These are phyloP conservation scores for Zizania latifolia DNA, from an alignment of 176 grass and related monocot species.

Conservation along the genomic window DNA sequence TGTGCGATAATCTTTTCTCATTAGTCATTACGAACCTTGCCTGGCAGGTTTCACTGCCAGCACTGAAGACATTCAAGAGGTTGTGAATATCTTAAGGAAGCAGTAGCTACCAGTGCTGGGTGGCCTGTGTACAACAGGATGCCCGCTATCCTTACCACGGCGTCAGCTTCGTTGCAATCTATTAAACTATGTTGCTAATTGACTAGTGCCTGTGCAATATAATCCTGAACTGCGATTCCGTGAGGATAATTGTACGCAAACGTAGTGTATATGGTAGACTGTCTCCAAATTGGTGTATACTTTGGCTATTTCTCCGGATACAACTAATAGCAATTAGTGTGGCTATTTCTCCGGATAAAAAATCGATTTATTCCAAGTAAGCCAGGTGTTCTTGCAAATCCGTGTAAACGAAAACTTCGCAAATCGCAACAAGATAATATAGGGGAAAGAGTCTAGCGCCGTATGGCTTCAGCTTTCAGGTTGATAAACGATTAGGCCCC, in stretches of 20 bases:
- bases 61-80: constrained; percentile 19
- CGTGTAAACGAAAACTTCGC: too few species aligned
- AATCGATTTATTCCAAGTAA: too few species aligned
- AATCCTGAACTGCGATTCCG: background rate
- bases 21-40: background rate
- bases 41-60: constrained; percentile 1
- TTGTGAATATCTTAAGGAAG: background rate
- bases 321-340: too few species aligned
- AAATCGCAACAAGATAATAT: too few species aligned
- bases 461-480: too few species aligned
- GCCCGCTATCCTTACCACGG: background rate
- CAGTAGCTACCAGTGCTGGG: background rate
- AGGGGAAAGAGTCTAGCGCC: too few species aligned
- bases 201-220: background rate
- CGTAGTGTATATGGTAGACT: background rate
- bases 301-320: background rate
- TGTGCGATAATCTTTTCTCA: background rate
- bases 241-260: background rate
- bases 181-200: constrained; percentile 10
- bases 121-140: background rate
- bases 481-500: too few species aligned
- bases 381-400: too few species aligned
- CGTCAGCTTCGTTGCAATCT: background rate
- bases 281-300: background rate
- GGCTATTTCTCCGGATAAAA: too few species aligned